Percentiles rank a stretch among this genome's conserved stretches.
phyloP scores from a whole-genome alignment of 1,284 basidiomycete genomes.

The Inonotus obliquus region DNA sequence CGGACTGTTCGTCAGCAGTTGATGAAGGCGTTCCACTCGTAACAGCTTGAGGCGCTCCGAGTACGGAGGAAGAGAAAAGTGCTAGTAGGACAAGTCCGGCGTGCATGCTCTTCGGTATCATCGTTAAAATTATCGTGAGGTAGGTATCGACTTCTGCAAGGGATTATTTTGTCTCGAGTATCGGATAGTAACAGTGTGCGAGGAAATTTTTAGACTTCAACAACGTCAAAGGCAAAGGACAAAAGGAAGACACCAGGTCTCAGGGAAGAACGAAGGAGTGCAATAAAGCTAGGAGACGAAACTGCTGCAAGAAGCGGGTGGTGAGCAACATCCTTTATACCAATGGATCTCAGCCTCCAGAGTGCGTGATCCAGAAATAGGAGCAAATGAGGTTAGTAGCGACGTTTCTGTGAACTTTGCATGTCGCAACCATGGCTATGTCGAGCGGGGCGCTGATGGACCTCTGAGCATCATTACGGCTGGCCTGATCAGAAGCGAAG shows the following conservation, averaged over 20 bases:
- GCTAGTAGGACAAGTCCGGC: neutral
- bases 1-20: conserved; percentile 10
- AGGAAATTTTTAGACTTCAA: too few species aligned
- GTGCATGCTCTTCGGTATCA: neutral
- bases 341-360: neutral
- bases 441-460: too few species aligned
- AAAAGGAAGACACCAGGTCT: neutral
- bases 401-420: too few species aligned
- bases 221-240: too few species aligned
- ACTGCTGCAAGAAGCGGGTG: neutral
- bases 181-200: neutral
- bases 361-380: neutral
- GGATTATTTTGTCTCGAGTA: neutral
- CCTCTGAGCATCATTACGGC: too few species aligned
- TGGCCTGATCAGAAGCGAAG: too few species aligned
- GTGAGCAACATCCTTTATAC: neutral
- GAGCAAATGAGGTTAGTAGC: neutral
- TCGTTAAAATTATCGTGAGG: neutral
- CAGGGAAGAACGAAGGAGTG: neutral
- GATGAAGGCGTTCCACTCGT: neutral
- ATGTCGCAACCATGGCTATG: too few species aligned
- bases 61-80: neutral
- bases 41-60: neutral
- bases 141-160: too few species aligned
- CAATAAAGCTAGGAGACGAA: neutral